Conservation (phyloP, 106 monocot species). For the Dendrobium chrysotoxum region DNA sequence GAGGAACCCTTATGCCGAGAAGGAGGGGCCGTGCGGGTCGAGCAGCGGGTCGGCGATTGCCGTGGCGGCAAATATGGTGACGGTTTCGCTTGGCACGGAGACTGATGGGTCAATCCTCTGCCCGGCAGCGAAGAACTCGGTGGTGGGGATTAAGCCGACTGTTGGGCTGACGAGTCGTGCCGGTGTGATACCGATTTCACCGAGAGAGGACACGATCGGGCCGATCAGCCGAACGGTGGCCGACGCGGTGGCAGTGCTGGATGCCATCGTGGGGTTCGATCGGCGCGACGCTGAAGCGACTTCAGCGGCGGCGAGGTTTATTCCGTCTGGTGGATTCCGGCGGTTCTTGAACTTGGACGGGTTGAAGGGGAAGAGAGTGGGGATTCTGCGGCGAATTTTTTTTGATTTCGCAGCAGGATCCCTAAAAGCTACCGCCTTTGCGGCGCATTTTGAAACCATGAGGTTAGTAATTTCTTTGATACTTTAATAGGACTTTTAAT, state of each 20-base stretch:
- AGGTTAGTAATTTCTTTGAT: conserved; percentile 22
- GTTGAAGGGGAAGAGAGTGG: conserved; percentile 58
- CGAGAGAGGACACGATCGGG: conserved; percentile 2
- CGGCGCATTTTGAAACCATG: conserved; percentile 40
- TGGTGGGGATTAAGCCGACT: not conserved
- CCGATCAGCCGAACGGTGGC: conserved; percentile 50
- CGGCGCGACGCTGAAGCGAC: conserved; percentile 36
- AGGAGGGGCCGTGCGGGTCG: conserved; percentile 51
- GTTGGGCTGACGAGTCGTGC: not conserved
- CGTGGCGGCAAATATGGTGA: conserved; percentile 64
- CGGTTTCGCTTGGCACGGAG: conserved; percentile 65
- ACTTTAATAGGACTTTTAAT: no score
- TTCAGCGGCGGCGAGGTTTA: conserved; percentile 21
- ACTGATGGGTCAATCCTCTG: conserved; percentile 65
- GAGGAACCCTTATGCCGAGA: conserved; percentile 52
- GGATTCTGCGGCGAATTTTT: conserved; percentile 27
- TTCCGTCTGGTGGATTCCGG: conserved; percentile 44
- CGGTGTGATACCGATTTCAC: not conserved
- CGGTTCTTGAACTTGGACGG: conserved; percentile 46
- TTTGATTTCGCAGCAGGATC: conserved; percentile 30
- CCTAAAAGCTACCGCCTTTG: conserved; percentile 11
- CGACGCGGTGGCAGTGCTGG: conserved; percentile 49
- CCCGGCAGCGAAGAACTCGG: conserved; percentile 29
- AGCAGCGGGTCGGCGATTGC: conserved; percentile 83
- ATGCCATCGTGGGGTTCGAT: conserved; percentile 56